Base-by-base conservation (phyloP, 495 filamentous ascomycete species). In the Oidiodendron maius region DNA sequence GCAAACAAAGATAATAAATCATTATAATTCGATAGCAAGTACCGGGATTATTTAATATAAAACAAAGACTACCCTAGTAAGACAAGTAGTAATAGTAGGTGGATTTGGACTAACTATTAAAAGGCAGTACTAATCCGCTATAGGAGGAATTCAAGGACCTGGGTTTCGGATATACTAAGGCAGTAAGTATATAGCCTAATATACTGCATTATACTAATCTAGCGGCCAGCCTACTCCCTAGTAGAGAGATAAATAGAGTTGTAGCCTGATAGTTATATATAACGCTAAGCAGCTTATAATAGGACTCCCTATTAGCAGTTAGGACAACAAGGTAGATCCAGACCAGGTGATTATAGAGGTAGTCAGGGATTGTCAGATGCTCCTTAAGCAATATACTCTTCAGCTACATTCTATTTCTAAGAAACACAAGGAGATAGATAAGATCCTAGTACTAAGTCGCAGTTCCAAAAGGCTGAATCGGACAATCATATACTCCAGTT, bases 211-310 rank as follows among this genome's bases (percentile, higher is more conserved):
- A 17, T 48, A 22, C 51, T 53, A 43, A 48, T 38, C 44, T 44
- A 21, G 50, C 30, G 39, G 50, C 50, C 28, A 50, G 52, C 39
- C 46, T 50, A 44, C 32, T 55, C 53, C 56, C 28, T 34, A 59
- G 48, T 44, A 59, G 38, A 56, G 38, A 44, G 49, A 59, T 32
- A 34, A 37, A 47, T 57, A 41, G 45, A 57, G 46, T 50, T 59
- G 49, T 57, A 45, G 44, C 22, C 32, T 54, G 16, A 55, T 50
- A 40, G 52, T 51, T 23, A 46, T 59, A 28, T 44, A 44, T 35
- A 56, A 48, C 50, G 49, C 50, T 24, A 56, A 51, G 53, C 43
- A 44, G 50, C 53, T 44, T 52, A 57, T 52, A 40, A 59, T 45
- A 26, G 45, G 53, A 45, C 46, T 59, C 42, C 44, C 40, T 41